These are phyloP conservation scores for Ailanthus altissimus DNA, from an alignment of 345 rosid species.

Conservation along the genomic window DNA sequence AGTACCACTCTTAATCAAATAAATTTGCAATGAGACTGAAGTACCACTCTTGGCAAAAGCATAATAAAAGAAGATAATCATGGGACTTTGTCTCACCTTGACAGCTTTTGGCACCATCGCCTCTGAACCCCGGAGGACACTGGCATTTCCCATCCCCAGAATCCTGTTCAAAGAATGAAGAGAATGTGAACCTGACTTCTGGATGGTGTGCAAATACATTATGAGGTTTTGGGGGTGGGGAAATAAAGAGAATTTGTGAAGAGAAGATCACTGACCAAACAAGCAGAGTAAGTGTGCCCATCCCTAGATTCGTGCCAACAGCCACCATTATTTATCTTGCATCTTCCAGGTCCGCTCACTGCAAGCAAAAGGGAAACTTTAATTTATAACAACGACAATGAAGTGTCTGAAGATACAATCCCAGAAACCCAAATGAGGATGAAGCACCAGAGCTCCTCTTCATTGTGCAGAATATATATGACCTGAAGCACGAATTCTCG, in stretches of 20 bases:
- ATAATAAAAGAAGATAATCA: not conserved
- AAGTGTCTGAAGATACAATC: conserved; percentile 15
- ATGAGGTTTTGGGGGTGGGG: not conserved
- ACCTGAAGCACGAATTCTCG: not conserved
- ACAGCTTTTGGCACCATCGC: conserved; percentile 83
- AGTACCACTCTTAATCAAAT: not conserved
- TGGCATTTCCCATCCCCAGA: conserved; percentile 66
- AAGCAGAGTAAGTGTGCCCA: conserved; percentile 65
- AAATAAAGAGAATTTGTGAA: not conserved
- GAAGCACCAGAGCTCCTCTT: not conserved
- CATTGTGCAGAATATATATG: not conserved
- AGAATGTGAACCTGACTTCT: conserved; percentile 24
- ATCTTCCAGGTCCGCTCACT: conserved; percentile 76
- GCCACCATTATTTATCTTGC: conserved; percentile 77
- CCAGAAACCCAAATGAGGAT: conserved; percentile 8
- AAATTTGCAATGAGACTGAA: not conserved
- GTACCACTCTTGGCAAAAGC: not conserved
- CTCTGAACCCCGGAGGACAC: conserved; percentile 90
- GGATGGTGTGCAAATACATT: not conserved
- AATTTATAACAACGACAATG: conserved; percentile 1
- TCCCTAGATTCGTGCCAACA: conserved; percentile 64
- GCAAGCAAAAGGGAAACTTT: conserved; percentile 13
- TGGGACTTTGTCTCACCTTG: conserved; percentile 50
- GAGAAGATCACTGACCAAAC: conserved; percentile 57
- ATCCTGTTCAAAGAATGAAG: conserved; percentile 51